Evolutionary conservation across 2,329 filamentous ascomycete species (phyloP), one percentile per base, ranked within the genome.

Genomic region (Cladophialophora carrionii): DNA sequence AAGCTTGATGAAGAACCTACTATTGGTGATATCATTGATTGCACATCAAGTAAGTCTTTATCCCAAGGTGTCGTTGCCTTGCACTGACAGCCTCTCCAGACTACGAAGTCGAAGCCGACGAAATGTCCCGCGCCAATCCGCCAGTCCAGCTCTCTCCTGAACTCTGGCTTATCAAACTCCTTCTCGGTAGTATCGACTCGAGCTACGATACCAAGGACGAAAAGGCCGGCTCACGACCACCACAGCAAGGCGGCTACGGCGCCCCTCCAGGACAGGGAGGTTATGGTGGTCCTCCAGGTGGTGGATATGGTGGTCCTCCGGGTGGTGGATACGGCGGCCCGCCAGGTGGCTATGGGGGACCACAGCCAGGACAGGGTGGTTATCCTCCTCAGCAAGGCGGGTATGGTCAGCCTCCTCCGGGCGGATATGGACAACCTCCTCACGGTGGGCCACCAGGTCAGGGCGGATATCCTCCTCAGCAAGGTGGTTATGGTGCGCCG

Each of bases 191-290:
- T 43, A 88, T 90, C 72, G 87, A 90, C 72, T 79, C 82, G 26
- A 86, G 84, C 22, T 89, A 89, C 70, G 87, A 89, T 69, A 82
- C 81, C 71, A 87, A 88, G 74, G 87, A 89, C 68, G 87, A 89
- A 75, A 85, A 86, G 74, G 74, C 76, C 5, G 78, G 78, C 67
- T 75, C 75, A 26, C 65, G 75, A 37, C 68, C 64, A 64, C 67
- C 63, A 29, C 64, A 57, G 20, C 53, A 60, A 31, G 62, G 65
- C 32, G 75, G 76, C 49, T 74, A 73, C 46, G 71, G 73, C 55
- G 53, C 67, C 60, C 72, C 74, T 52, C 63, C 58, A 41, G 62
- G 64, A 46, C 65, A 26, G 6, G 58, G 57, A 48, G 66, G 65
- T 52, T 64, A 53, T 53, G 67, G 69, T 57, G 73, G 73, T 65